Evolutionary conservation across 2,329 filamentous ascomycete genomes (phyloP), one percentile per base, ranked within the genome.

Genomic region (Eutypa lata): DNA sequence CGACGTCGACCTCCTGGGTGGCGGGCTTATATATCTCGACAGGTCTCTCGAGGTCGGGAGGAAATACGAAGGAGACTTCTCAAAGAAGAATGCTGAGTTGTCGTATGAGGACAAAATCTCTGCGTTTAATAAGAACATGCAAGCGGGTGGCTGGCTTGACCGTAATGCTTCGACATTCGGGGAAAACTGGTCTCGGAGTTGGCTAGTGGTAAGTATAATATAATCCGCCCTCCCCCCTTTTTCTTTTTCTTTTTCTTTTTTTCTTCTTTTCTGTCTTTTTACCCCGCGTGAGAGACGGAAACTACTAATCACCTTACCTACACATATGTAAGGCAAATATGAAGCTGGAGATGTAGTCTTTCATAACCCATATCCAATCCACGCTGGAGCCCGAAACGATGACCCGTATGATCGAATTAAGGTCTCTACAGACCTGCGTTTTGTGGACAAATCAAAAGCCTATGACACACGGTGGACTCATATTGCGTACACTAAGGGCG

Each of bases 361-460:
- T 48, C 76, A 77, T 59, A 68, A 73, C 52, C 69, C 73, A 10
- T 74, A 70, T 55, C 68, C 68, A 55, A 68, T 76, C n/a, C 71
- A 76, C 61, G 69, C 66, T 0, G 67, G 66, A 21, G 64, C 66
- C 8, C 69, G 66, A 53, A 76, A 76, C 58, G 67, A 74, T 53
- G 73, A 76, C 58, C 56, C 62, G 11, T 35, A 60, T 8, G 65
- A 68, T 11, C 61, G 68, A 40, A 76, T 75, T 45, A 53, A 73
- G 47, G 51, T 76, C 52, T 70, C 68, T 51, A 73, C 71, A 4
- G 73, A 76, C 63, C 55, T 76, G 56, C 59, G 72, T 38, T 76
- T 74, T 22, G 50, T 52, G 13, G 35, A 52, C 21, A 14, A 28
- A 13, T n/a, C 24, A 11, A 40, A 43, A n/a, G 44, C 50, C 13